A percentile compares a stretch with the other conserved stretches of the same genome.
These are phyloP conservation scores for Naganishia friedmannii DNA, from an alignment of 768 basidiomycete species.

Conservation along the genomic window DNA sequence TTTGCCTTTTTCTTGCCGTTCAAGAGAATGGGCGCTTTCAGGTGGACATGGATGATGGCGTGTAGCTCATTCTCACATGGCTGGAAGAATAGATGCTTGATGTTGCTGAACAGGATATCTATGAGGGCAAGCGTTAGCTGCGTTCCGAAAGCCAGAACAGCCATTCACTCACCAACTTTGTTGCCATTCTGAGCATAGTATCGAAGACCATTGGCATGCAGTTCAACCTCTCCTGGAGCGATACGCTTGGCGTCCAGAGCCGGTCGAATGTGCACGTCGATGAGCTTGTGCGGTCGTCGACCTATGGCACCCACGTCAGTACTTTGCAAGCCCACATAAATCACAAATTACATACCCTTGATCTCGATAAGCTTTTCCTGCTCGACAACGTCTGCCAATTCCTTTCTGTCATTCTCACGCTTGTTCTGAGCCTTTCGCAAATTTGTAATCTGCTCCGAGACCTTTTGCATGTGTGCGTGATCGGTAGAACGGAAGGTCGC, in stretches of 20 bases:
- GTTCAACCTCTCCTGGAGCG: conserved; percentile 94
- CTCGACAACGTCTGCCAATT: conserved; percentile 96
- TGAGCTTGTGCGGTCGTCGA: conserved; percentile 75
- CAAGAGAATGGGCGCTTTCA: conserved; percentile 94
- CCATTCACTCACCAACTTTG: conserved; percentile 69
- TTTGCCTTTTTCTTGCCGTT: conserved; percentile 92
- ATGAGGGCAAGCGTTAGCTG: conserved; percentile 14
- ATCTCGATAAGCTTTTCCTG: conserved; percentile 85
- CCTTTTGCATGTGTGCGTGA: conserved; percentile 77
- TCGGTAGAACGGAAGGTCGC: conserved; percentile 90
- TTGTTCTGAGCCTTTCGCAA: conserved; percentile 96
- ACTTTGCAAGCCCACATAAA: not conserved
- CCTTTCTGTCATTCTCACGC: conserved; percentile 94
- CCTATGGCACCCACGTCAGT: conserved; percentile 33
- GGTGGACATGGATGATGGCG: conserved; percentile 87
- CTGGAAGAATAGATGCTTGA: conserved; percentile 98
- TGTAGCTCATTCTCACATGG: conserved; percentile 94
- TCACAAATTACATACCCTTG: conserved; percentile 59
- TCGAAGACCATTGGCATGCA: conserved; percentile 93
- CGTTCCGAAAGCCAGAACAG: not conserved
- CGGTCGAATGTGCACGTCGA: conserved; percentile 89
- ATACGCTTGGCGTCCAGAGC: conserved; percentile 86
- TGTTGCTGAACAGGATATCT: conserved; percentile 94
- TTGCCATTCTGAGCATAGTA: conserved; percentile 85
- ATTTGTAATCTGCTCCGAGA: conserved; percentile 88